phyloP scores from a whole-genome alignment of 192 early-diverging fungal species.

The Podila verticillata region DNA sequence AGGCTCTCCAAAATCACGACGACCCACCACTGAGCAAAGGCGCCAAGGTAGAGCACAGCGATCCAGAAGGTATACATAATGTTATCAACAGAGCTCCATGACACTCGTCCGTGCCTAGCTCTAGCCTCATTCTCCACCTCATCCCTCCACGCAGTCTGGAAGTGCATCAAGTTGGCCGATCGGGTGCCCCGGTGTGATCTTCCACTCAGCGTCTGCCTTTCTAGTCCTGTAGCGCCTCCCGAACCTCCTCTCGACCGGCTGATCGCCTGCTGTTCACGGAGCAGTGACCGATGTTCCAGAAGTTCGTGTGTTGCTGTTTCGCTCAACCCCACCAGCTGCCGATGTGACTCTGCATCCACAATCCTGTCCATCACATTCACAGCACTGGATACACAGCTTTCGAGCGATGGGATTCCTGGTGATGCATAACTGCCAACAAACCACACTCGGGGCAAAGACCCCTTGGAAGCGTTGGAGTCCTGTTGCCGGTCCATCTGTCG shows the following conservation, averaged over 20 bases:
- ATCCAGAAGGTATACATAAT: not conserved
- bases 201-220: not conserved
- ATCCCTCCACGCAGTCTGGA: conserved; percentile 20
- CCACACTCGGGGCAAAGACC: conserved; percentile 55
- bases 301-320: not conserved
- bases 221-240: not conserved
- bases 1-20: not conserved
- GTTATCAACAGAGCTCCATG: not conserved
- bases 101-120: not conserved
- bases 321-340: not conserved
- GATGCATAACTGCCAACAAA: conserved; percentile 67
- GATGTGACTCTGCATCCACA: conserved; percentile 25
- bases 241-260: not conserved
- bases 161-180: not conserved
- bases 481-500: conserved; percentile 33
- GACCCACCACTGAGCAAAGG: conserved; percentile 2
- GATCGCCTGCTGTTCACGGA: not conserved
- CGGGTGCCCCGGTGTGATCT: not conserved
- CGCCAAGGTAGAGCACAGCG: not conserved
- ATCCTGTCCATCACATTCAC: conserved; percentile 61
- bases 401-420: conserved; percentile 69
- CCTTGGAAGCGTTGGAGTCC: not conserved
- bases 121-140: conserved; percentile 4
- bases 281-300: not conserved
- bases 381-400: conserved; percentile 69